These are phyloP conservation scores for Aaosphaeria arxii DNA, from an alignment of 2,329 filamentous ascomycete genomes.

Conservation along the genomic window DNA sequence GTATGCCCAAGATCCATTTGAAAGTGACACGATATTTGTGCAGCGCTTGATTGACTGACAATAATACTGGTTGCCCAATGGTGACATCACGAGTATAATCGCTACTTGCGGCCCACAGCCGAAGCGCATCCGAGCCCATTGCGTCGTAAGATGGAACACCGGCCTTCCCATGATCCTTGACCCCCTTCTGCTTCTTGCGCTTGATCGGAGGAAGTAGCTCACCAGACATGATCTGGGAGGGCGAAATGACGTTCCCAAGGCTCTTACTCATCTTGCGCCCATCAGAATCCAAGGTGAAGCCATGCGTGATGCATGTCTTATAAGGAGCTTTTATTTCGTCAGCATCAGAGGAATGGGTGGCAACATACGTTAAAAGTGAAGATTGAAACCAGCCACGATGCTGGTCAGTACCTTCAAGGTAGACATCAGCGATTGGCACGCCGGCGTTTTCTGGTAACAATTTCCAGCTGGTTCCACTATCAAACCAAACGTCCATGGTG, in stretches of 20 bases:
- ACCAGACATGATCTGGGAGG: constrained; percentile 81
- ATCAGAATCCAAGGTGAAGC: constrained; percentile 83
- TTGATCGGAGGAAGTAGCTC: constrained; percentile 70
- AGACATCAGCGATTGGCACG: constrained; percentile 69
- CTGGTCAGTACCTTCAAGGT: constrained; percentile 92
- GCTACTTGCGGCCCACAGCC: constrained; percentile 86
- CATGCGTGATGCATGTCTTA: constrained; percentile 87
- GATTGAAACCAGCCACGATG: constrained; percentile 99
- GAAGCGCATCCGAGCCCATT: constrained; percentile 80
- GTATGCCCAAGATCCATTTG: constrained; percentile 81
- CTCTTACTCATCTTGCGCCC: constrained; percentile 99
- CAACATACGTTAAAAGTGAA: constrained; percentile 81
- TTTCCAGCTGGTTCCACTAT: constrained; percentile 93
- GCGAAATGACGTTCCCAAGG: constrained; percentile 81
- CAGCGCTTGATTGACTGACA: constrained; percentile 70
- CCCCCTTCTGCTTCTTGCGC: constrained; percentile 56
- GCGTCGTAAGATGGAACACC: constrained; percentile 56
- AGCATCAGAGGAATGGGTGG: constrained; percentile 47
- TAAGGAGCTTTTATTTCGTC: constrained; percentile 63
- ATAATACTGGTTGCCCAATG: constrained; percentile 74
- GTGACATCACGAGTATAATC: constrained; percentile 89
- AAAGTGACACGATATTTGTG: constrained; percentile 87
- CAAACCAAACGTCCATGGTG: constrained; percentile 99
- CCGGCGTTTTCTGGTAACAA: constrained; percentile 29
- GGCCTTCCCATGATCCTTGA: constrained; percentile 32